phyloP scores from a whole-genome alignment of 768 basidiomycete genomes.

The Obba rivulosa region DNA sequence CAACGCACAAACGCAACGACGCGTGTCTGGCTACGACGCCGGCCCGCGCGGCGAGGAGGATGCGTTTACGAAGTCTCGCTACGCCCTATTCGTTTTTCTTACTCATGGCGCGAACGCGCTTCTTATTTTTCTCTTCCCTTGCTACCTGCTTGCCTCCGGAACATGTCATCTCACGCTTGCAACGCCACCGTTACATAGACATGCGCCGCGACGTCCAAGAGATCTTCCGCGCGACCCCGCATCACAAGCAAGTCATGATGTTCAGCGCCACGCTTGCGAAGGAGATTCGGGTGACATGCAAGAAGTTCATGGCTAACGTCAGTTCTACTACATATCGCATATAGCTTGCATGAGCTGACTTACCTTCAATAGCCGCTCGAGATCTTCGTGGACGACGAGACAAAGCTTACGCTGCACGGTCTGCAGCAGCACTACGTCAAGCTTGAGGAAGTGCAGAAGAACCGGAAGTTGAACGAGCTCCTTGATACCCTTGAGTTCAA shows the following conservation, averaged over 20 bases:
- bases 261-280: slow-evolving; percentile 98
- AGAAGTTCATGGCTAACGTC: slow-evolving; percentile 99
- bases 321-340: slow-evolving; percentile 27
- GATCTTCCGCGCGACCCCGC: slow-evolving; percentile 97
- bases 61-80: background rate
- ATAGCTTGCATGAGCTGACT: slow-evolving; percentile 1
- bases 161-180: slow-evolving; percentile 47
- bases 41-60: too few species aligned
- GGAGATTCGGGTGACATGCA: slow-evolving; percentile 96
- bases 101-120: slow-evolving; percentile 15
- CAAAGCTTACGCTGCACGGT: slow-evolving; percentile 95
- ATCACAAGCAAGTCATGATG: slow-evolving; percentile 99
- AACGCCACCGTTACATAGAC: slow-evolving; percentile 78
- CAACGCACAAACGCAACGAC: slow-evolving; percentile 8
- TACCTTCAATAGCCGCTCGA: slow-evolving; percentile 74
- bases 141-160: slow-evolving; percentile 38
- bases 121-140: slow-evolving; percentile 37
- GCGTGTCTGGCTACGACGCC: background rate
- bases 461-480: slow-evolving; percentile 93
- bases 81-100: slow-evolving; percentile 16
- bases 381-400: slow-evolving; percentile 99
- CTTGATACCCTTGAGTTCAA: slow-evolving; percentile 98
- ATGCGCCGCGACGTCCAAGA: slow-evolving; percentile 99
- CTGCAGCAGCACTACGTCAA: slow-evolving; percentile 99
- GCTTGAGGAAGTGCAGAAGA: slow-evolving; percentile 91